Base-by-base conservation (phyloP, 495 filamentous ascomycete genomes). In the Chlorociboria aeruginascens region DNA sequence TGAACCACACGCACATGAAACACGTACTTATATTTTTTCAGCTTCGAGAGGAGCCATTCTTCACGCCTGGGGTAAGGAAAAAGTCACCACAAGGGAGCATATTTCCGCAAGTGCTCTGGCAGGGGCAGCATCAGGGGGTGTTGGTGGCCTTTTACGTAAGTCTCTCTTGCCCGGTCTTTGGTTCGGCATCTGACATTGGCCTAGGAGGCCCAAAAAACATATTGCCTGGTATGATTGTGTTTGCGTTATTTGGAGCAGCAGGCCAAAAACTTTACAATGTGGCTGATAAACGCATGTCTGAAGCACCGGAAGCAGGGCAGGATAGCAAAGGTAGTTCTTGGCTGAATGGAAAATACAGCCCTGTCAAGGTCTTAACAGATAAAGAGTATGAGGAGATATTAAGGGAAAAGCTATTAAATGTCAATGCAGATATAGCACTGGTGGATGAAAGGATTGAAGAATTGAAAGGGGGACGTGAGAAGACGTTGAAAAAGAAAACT, bases 391-490 rank as follows among this genome's bases (percentile, higher is more conserved):
- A 73, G 50, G 66, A 69, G 7, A 84, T 87, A 55, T 61, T 96
- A 33, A 69, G 76, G 55, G 86, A 93, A 60, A 86, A 83, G 62
- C 52, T 94, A 16, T 63, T 98, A 7, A 72, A 74, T 40, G 65
- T 95, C 10, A 80, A 96, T 52, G 86, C 81, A 8, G 86, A 96
- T 48, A 85, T 96, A 54, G 83, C 90, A 0, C 54, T 96, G 31
- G 63, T 95, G 9, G 86, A 96, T 55, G 90, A 96, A 34, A 81
- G 77, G 49, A 89, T 98, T 46, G 78, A 75, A 35, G 69, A 64
- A 35, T 51, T 84, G 33, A 20, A 40, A 3, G 11, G 13, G 9
- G 38, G 17, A 7, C 13, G 14, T 16, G 12, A 20, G 14, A 40
- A 3, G 38, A 20, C 13, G 25, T 40, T 20, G 25, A 40, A 40